Evolutionary conservation across 495 filamentous ascomycete species (phyloP).

Genomic region (Bacidia gigantensis): DNA sequence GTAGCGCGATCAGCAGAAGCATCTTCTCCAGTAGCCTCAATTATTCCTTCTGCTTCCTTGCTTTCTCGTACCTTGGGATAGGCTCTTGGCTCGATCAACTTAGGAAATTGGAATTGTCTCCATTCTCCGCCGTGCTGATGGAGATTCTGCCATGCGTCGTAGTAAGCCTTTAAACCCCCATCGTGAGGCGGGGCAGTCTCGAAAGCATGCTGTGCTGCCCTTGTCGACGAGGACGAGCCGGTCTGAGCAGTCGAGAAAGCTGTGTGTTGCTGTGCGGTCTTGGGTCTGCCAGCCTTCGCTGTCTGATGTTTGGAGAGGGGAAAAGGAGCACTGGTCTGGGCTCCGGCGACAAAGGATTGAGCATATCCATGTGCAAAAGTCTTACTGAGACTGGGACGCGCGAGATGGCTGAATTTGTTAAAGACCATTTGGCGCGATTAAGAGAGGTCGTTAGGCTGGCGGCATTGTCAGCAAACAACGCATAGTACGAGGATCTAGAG

Average conservation of each 20-base stretch:
- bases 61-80: conserved; percentile 37
- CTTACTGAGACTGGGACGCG: conserved; percentile 93
- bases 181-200: conserved; percentile 29
- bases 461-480: not conserved
- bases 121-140: conserved; percentile 64
- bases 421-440: conserved; percentile 65
- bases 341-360: conserved; percentile 91
- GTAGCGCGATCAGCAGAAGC: conserved; percentile 9
- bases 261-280: conserved; percentile 54
- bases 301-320: conserved; percentile 35
- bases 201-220: conserved; percentile 20
- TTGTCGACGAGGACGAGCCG: conserved; percentile 28
- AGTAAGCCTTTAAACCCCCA: conserved; percentile 66
- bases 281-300: conserved; percentile 44
- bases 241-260: conserved; percentile 51
- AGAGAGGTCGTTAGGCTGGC: conserved; percentile 10
- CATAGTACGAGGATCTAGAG: not conserved
- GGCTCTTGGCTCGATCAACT: conserved; percentile 73
- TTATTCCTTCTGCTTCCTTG: conserved; percentile 26
- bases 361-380: conserved; percentile 94
- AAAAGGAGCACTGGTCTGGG: conserved; percentile 57
- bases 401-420: conserved; percentile 73
- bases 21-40: conserved; percentile 16
- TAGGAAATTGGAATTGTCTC: conserved; percentile 78
- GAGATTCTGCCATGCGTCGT: conserved; percentile 71